phyloP scores from a whole-genome alignment of 1,284 basidiomycete species.

The Rhodofomes roseus region DNA sequence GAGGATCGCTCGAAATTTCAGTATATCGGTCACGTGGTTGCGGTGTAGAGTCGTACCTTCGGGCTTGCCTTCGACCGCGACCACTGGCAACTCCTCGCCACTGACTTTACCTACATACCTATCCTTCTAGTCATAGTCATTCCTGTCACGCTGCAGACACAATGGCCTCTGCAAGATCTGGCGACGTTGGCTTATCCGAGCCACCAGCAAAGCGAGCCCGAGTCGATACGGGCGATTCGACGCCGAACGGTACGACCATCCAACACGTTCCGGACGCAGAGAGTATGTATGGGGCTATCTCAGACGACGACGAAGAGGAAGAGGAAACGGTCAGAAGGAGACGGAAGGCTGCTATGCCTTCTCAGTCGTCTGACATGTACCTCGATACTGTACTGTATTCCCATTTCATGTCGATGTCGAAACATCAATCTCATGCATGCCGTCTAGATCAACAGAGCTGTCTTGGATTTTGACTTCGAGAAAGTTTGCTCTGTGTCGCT shows the following conservation, averaged over 20 bases:
- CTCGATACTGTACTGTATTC: constrained; percentile 80
- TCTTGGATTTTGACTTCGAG: constrained; percentile 99
- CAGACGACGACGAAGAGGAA: constrained; percentile 38
- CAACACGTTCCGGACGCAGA: constrained; percentile 2
- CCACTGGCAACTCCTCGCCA: neutral
- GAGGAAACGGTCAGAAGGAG: constrained; percentile 40
- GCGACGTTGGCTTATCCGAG: neutral
- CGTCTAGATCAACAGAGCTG: constrained; percentile 72
- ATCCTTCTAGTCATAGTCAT: neutral
- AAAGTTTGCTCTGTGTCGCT: constrained; percentile 96
- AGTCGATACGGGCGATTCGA: neutral
- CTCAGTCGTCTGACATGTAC: constrained; percentile 83
- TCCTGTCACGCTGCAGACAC: neutral
- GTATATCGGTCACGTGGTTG: neutral
- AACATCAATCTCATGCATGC: neutral
- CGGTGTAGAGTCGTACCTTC: neutral
- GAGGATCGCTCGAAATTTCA: neutral
- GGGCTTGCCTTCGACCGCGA: neutral
- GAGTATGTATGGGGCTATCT: constrained; percentile 11
- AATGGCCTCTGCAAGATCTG: neutral
- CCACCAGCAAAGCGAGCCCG: neutral
- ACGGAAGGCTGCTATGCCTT: constrained; percentile 37
- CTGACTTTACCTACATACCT: neutral
- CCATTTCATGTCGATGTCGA: neutral
- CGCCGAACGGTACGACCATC: constrained; percentile 3